These are phyloP conservation scores for Ophiostoma ips DNA, from an alignment of 2,329 filamentous ascomycete genomes.

Conservation along the genomic window DNA sequence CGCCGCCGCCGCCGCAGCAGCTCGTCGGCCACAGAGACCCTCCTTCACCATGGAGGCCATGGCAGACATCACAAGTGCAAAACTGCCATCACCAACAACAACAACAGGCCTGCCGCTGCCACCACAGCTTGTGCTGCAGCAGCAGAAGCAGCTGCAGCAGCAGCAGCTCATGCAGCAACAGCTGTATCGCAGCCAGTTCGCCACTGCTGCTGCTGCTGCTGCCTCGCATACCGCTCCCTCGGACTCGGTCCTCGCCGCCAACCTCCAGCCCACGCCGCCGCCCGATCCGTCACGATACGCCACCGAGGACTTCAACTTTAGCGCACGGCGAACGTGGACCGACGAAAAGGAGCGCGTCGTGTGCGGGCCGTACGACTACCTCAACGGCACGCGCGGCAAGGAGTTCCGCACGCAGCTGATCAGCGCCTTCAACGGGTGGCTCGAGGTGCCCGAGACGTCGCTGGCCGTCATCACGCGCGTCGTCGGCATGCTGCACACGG, in stretches of 20 bases:
- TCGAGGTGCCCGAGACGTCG: constrained; percentile 56
- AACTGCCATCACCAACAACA: neutral
- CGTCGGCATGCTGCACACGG: constrained; percentile 74
- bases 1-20: constrained; percentile 1
- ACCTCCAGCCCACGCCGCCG: constrained; percentile 24
- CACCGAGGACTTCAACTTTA: constrained; percentile 40
- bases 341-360: constrained; percentile 64
- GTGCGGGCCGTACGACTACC: constrained; percentile 67
- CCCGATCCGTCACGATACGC: constrained; percentile 40
- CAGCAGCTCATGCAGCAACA: neutral
- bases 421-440: constrained; percentile 66
- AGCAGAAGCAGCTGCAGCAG: neutral
- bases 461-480: constrained; percentile 65
- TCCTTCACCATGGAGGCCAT: constrained; percentile 15
- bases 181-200: constrained; percentile 7
- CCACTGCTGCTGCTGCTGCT: neutral
- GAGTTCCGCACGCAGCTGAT: constrained; percentile 73
- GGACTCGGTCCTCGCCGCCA: constrained; percentile 2
- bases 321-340: constrained; percentile 45
- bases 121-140: neutral
- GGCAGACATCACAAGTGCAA: neutral
- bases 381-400: constrained; percentile 67
- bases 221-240: neutral
- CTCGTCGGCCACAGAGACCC: constrained; percentile 19
- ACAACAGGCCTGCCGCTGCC: neutral